A percentile compares a stretch with the other conserved stretches of the same genome.
Evolutionary conservation across 2,329 filamentous ascomycete genomes (phyloP).

Genomic region (Akanthomyces uredinophilus): DNA sequence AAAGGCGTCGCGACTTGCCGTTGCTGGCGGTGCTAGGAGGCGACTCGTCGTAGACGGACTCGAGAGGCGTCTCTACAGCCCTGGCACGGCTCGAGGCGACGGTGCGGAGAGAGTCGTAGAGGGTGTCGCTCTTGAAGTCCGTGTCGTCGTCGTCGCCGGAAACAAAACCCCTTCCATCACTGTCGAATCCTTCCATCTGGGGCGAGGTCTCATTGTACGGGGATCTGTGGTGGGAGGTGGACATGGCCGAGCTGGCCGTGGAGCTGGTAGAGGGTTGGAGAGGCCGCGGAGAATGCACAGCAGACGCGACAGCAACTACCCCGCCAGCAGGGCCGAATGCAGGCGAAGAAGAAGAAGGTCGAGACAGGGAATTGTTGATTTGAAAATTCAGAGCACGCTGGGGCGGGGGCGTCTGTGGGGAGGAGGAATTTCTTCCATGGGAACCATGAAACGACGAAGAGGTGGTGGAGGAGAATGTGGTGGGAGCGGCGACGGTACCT

Average conservation of each 20-base stretch:
- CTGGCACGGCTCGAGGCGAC: conserved; percentile 61
- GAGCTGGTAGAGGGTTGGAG: conserved; percentile 40
- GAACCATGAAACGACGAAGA: conserved; percentile 17
- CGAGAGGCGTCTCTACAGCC: conserved; percentile 64
- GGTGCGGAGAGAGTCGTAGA: conserved; percentile 72
- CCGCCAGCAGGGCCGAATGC: conserved; percentile 29
- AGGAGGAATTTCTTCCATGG: conserved; percentile 44
- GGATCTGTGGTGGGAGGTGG: conserved; percentile 26
- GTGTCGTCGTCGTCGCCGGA: conserved; percentile 72
- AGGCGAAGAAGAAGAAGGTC: conserved; percentile 26
- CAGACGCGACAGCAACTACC: conserved; percentile 27
- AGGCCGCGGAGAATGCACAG: conserved; percentile 29
- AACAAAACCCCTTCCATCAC: conserved; percentile 57
- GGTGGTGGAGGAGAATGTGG: not conserved
- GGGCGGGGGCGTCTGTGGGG: conserved; percentile 48
- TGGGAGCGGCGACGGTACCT: conserved; percentile 9
- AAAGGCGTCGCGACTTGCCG: conserved; percentile 49
- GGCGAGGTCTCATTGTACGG: conserved; percentile 38
- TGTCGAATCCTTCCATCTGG: conserved; percentile 65
- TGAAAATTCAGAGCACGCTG: conserved; percentile 51
- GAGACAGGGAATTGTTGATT: conserved; percentile 39
- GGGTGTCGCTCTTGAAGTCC: conserved; percentile 72
- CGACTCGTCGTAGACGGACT: conserved; percentile 78
- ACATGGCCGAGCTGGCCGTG: conserved; percentile 39
- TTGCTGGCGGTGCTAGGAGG: conserved; percentile 55